Evolutionary conservation across 257 asterid genomes (phyloP), one percentile per base, ranked within the genome.

Genomic region (Henckelia pumila): DNA sequence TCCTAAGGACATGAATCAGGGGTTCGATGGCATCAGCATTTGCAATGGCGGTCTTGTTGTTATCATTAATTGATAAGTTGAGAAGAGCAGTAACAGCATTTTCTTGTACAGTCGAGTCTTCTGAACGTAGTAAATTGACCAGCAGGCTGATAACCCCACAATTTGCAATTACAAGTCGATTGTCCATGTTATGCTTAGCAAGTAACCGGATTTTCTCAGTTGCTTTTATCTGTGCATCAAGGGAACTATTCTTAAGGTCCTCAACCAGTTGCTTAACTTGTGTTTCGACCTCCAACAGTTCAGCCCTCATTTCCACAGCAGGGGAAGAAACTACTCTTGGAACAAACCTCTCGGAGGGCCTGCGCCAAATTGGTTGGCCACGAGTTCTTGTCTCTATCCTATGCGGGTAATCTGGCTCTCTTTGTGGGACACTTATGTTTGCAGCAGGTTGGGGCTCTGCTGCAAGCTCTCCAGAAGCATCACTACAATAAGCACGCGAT

Each of bases 61-160:
- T 83, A 56, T 86, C 95, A 40, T 86, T 83, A 56, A 88, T 86
- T 21, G 95, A 89, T 67, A 89, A 74, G 80, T 89, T 89, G 53
- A 89, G 94, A 69, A 89, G 97, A 70, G 97, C 97, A 50, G 97
- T 89, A 29, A 88, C 95, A 28, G 95, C 87, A 61, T 85, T 78
- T 73, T 89, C 96, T 70, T 86, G 95, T 20, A 82, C 80, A 56
- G 77, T 73, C 32, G 62, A 10, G 76, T 89, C 92, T 40, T 80
- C 21, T 7, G 90, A 85, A 22, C 70, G 82, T 17, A 89, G 96
- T 53, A 89, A 83, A 67, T 71, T 55, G 63, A 89, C 95, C 82
- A 89, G 71, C 71, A 80, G 56, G 79, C 23, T 66, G 69, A 89
- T 83, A 74, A 84, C 83, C 62, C 93, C 96, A 63, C 82, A 81